Base-by-base conservation (phyloP, 768 basidiomycete genomes). In the Tylopilus subfusipes region DNA sequence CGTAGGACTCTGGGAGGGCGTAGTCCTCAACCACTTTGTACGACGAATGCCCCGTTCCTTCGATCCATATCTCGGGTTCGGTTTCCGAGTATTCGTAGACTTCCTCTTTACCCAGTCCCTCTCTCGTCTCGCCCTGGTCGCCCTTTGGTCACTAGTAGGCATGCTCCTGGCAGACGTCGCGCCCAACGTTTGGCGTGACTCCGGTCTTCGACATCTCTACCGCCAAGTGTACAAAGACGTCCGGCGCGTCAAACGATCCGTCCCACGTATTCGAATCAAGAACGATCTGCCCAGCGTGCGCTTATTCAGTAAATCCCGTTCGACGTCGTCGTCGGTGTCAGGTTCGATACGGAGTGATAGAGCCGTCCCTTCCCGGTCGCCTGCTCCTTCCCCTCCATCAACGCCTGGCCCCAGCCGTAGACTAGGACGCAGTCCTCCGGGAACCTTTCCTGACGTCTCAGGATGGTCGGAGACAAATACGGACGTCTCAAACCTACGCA, bases 1-100 rank as follows among this genome's bases (percentile, higher is more conserved):
- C 53, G 75, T 91, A 50, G 89, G 88, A 9, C 73, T 90, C 19
- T 90, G 88, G 86, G 88, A 90, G 69, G 88, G 89, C 45, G 78
- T 86, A 24, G 82, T 89, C 34, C 75, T 88, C 52, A 80, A 82
- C 38, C 88, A 90, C 60, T 89, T 88, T 67, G 69, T 87, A 58
- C 79, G 78, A 56, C 86, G 86, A 65, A 78, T 78, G 69, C 85
- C 86, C 30, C 64, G 53, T 51, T 87, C 87, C 1, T 74, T 76
- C 52, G 88, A 90, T 68, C 88, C 87, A 9, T 88, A 84, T 68
- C 71, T 89, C 50, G 85, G 80, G 14, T 81, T 82, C 55, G 83
- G 72, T 33, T 79, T 88, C 48, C 76, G 89, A n/a, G 76, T 90
- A 51, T 82, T 87, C 63, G 73, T 88, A 54, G 88, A 91, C 71